These are phyloP conservation scores for Hypoxylon sp. DNA, from an alignment of 2,329 filamentous ascomycete genomes.

Conservation along the genomic window DNA sequence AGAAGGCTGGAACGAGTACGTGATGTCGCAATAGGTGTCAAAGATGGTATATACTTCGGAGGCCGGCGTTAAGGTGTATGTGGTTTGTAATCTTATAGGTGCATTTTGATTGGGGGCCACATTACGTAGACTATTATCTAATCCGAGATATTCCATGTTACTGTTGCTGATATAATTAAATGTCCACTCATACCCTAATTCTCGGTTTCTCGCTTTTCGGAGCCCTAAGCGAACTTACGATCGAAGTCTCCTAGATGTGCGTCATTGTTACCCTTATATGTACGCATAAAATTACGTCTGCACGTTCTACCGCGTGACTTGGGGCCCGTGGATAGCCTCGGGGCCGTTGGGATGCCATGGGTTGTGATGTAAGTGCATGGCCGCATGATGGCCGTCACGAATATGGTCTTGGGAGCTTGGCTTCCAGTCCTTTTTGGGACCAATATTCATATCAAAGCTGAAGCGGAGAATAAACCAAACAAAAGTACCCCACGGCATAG, in stretches of 20 bases:
- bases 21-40: constrained; percentile 19
- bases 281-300: constrained; percentile 27
- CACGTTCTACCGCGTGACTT: constrained; percentile 31
- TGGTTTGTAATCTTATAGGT: constrained; percentile 16
- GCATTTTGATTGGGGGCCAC: constrained; percentile 19
- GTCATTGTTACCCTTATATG: constrained; percentile 9
- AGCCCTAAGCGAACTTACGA: constrained; percentile 31
- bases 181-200: constrained; percentile 16
- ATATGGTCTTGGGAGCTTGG: constrained; percentile 21
- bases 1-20: constrained; percentile 41
- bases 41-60: constrained; percentile 30
- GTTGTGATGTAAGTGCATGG: constrained; percentile 23
- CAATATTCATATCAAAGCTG: constrained; percentile 15
- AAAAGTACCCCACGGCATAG: constrained; percentile 22
- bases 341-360: constrained; percentile 24
- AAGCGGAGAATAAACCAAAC: constrained; percentile 15
- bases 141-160: constrained; percentile 14
- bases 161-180: constrained; percentile 28
- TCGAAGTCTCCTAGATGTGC: background rate
- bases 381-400: constrained; percentile 22
- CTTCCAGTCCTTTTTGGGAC: constrained; percentile 18
- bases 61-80: constrained; percentile 26
- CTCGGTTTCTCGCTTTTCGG: constrained; percentile 15
- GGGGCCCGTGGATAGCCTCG: constrained; percentile 22
- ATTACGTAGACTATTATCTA: background rate